Evolutionary conservation across 116 monocot genomes (phyloP).

Genomic region (Trichopus zeylanicus): DNA sequence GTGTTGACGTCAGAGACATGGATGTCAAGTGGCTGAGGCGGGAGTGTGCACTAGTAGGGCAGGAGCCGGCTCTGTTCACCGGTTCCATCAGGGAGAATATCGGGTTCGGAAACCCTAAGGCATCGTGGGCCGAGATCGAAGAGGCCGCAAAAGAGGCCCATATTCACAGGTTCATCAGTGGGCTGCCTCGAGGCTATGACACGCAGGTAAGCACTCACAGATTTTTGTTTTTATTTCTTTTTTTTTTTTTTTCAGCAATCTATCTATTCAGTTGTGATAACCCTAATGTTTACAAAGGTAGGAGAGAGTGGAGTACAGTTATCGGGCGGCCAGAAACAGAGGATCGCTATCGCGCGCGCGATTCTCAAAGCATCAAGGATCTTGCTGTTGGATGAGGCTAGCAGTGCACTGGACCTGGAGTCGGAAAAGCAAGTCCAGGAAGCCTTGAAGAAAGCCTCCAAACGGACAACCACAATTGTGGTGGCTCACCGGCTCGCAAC

Average conservation of each 20-base stretch:
- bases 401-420: conserved; percentile 34
- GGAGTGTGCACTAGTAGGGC: conserved; percentile 33
- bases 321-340: conserved; percentile 43
- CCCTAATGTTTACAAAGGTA: neutral
- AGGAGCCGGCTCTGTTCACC: conserved; percentile 37
- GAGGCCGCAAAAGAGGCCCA: conserved; percentile 36
- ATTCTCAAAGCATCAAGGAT: conserved; percentile 28
- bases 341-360: conserved; percentile 36
- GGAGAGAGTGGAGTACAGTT: conserved; percentile 30
- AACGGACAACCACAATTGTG: too few relatives aligned
- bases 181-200: conserved; percentile 38
- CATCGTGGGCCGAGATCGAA: conserved; percentile 38
- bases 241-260: too few relatives aligned
- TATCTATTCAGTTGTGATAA: too few relatives aligned
- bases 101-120: conserved; percentile 27
- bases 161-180: conserved; percentile 39
- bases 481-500: conserved; percentile 25
- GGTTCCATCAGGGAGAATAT: conserved; percentile 42
- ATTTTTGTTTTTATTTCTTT: too few relatives aligned
- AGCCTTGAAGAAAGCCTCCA: conserved; percentile 17
- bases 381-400: conserved; percentile 35
- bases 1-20: conserved; percentile 26
- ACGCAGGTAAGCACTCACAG: conserved; percentile 32
- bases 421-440: conserved; percentile 30
- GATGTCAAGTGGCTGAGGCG: conserved; percentile 37